Evolutionary conservation across 768 basidiomycete species (phyloP).

Genomic region (Kwoniella sp.): DNA sequence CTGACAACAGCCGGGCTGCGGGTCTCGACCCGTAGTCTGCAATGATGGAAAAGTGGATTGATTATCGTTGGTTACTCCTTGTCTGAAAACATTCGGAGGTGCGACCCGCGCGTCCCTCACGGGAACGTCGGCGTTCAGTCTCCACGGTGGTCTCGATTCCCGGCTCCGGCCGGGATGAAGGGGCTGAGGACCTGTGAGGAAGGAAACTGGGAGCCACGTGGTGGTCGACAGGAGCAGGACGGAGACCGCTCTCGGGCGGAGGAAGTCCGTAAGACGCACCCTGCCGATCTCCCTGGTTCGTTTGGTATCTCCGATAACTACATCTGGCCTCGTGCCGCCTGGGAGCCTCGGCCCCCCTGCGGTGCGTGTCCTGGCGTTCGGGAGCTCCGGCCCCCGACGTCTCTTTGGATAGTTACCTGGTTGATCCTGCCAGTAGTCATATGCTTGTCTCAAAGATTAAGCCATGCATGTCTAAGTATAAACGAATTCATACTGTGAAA

Average conservation of each 20-base stretch:
- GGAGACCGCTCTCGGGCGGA: too few species aligned
- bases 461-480: slow-evolving; percentile 78
- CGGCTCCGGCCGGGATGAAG: slow-evolving; percentile 48
- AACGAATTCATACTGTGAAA: slow-evolving; percentile 70
- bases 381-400: slow-evolving; percentile 7
- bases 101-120: slow-evolving; percentile 34
- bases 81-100: slow-evolving; percentile 51
- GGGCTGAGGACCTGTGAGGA: slow-evolving; percentile 54
- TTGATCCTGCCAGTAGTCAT: slow-evolving; percentile 81
- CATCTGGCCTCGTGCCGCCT: slow-evolving; percentile 14
- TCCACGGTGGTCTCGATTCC: slow-evolving; percentile 48
- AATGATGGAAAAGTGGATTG: slow-evolving; percentile 48
- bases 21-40: slow-evolving; percentile 15
- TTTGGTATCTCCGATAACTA: slow-evolving; percentile 6
- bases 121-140: slow-evolving; percentile 45
- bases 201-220: slow-evolving; percentile 53
- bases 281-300: not conserved
- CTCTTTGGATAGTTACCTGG: slow-evolving; percentile 65
- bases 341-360: too few species aligned
- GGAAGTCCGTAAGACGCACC: slow-evolving; percentile 3
- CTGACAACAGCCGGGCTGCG: slow-evolving; percentile 2
- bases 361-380: slow-evolving; percentile 17
- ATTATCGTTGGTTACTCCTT: slow-evolving; percentile 51
- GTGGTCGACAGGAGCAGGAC: slow-evolving; percentile 18
- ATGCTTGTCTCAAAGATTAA: slow-evolving; percentile 81